Conservation (phyloP, 1,284 basidiomycete species). For the Puccinia brachypodii region DNA sequence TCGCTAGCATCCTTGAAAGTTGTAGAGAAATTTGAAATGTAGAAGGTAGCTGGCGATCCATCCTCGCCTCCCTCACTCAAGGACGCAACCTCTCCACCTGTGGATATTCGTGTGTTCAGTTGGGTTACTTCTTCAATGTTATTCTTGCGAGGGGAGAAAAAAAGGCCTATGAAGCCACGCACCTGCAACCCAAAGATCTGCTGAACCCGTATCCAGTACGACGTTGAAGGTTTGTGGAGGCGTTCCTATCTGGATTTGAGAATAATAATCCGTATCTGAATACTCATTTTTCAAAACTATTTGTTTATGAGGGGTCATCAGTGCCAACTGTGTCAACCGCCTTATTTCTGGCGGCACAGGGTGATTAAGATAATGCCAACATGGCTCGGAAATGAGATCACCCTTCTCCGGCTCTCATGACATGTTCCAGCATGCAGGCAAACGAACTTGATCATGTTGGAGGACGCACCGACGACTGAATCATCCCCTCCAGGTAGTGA, state of each 20-base stretch:
- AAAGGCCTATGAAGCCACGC: constrained; percentile 5
- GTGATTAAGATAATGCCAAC: not conserved
- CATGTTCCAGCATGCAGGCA: not conserved
- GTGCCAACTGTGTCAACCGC: not conserved
- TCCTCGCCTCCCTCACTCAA: constrained; percentile 26
- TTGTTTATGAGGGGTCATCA: not conserved
- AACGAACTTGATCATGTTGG: not conserved
- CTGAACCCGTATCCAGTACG: constrained; percentile 62
- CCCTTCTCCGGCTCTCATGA: not conserved
- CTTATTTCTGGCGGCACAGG: not conserved
- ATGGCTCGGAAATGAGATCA: not conserved
- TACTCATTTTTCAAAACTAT: constrained; percentile 46
- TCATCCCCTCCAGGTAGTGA: not conserved
- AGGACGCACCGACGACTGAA: not conserved
- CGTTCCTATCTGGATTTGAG: constrained; percentile 57
- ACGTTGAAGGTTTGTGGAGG: constrained; percentile 60
- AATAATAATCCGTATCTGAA: constrained; percentile 52
- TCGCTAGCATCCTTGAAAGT: constrained; percentile 51
- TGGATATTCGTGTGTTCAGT: not conserved
- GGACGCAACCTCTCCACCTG: not conserved
- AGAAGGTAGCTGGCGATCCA: constrained; percentile 42
- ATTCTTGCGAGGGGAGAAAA: not conserved
- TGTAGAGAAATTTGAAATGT: constrained; percentile 51
- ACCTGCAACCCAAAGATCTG: constrained; percentile 59
- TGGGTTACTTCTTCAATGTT: not conserved